A percentile compares a stretch with the other conserved stretches of the same genome.
Conservation (phyloP, 331 rosid species). For the Erythrophleum ivorense region DNA sequence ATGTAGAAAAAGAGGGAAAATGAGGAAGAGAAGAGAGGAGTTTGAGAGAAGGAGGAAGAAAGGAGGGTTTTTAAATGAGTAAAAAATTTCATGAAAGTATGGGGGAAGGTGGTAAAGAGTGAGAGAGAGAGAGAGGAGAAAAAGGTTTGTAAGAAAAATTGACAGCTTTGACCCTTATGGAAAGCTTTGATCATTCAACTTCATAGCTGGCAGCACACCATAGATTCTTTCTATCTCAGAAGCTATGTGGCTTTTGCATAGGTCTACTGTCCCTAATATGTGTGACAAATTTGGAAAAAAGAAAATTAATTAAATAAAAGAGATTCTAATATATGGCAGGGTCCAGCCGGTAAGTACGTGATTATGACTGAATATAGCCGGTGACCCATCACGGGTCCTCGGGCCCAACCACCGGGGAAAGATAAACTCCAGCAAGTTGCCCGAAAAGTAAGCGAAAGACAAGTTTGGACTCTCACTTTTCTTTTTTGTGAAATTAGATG, state of each 20-base stretch:
- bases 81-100: constrained; percentile 39
- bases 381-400: constrained; percentile 63
- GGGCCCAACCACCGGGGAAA: constrained; percentile 59
- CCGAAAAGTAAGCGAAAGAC: constrained; percentile 26
- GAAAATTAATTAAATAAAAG: background rate
- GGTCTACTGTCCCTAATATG: constrained; percentile 42
- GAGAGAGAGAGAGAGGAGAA: background rate
- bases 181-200: constrained; percentile 59
- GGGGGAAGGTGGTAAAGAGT: constrained; percentile 4
- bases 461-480: background rate
- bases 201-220: constrained; percentile 77
- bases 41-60: constrained; percentile 33
- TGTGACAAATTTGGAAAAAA: background rate
- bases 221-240: constrained; percentile 59
- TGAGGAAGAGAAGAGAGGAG: constrained; percentile 5
- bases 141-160: constrained; percentile 37
- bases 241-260: constrained; percentile 40
- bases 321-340: constrained; percentile 13
- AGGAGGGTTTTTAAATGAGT: constrained; percentile 47
- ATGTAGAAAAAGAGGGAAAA: background rate
- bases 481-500: too few species aligned
- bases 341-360: constrained; percentile 41
- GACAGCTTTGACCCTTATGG: constrained; percentile 63
- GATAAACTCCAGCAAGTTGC: constrained; percentile 35
- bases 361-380: constrained; percentile 48